These are phyloP conservation scores for Yamadazyma buinensis DNA, from an alignment of 1,139 yeast species.

Conservation along the genomic window DNA sequence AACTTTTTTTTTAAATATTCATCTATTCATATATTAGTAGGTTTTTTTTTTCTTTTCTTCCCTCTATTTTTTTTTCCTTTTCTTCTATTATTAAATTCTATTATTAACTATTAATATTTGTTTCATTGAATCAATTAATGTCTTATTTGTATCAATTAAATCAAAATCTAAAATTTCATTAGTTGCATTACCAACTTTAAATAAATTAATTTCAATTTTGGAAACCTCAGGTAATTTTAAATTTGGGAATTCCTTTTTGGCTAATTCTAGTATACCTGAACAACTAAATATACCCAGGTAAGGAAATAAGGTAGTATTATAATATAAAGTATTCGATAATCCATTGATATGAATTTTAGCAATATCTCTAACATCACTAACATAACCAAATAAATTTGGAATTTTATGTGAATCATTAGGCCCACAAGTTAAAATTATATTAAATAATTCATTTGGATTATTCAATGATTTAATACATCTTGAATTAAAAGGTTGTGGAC, in stretches of 20 bases:
- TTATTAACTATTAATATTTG: constrained; percentile 23
- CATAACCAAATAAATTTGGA: constrained; percentile 17
- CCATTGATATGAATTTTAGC: constrained; percentile 45
- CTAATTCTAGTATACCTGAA: constrained; percentile 31
- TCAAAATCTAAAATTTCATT: constrained; percentile 21
- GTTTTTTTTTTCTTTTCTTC: neutral
- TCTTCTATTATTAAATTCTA: no score
- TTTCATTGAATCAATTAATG: constrained; percentile 32
- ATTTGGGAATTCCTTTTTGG: constrained; percentile 9
- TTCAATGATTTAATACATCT: constrained; percentile 34
- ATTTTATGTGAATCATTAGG: constrained; percentile 13
- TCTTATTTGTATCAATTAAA: constrained; percentile 22
- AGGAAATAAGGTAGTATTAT: constrained; percentile 33
- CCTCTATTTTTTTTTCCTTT: no score
- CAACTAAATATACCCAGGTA: constrained; percentile 30
- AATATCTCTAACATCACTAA: constrained; percentile 51
- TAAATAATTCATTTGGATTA: constrained; percentile 36
- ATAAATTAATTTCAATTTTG: constrained; percentile 6
- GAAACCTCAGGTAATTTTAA: constrained; percentile 11
- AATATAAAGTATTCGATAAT: constrained; percentile 19
- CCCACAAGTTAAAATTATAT: constrained; percentile 14
- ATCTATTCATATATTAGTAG: neutral
- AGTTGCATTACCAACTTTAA: constrained; percentile 12
- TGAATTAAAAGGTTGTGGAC: constrained; percentile 37
- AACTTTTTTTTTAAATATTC: neutral